A percentile compares a stretch with the other conserved stretches of the same genome.
These are phyloP conservation scores for Aspergillus ustus DNA, from an alignment of 2,329 filamentous ascomycete species.

Conservation along the genomic window DNA sequence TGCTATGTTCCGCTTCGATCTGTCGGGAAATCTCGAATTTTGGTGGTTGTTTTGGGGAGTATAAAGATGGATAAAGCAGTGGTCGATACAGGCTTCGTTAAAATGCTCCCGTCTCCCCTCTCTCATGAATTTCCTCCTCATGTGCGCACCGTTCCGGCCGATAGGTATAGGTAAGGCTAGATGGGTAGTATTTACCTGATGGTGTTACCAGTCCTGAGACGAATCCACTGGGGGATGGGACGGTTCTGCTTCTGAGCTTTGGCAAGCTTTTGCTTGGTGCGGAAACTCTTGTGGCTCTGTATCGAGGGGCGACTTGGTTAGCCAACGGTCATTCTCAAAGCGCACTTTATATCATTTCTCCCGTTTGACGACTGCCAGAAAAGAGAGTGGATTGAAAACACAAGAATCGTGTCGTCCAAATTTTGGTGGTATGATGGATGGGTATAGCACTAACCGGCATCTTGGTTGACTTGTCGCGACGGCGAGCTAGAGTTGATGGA, in stretches of 20 bases:
- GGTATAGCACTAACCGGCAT: constrained; percentile 56
- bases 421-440: background rate
- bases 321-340: constrained; percentile 8
- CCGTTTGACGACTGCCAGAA: background rate
- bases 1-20: background rate
- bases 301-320: constrained; percentile 19
- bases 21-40: background rate
- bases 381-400: background rate
- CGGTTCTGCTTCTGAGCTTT: constrained; percentile 99
- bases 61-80: background rate
- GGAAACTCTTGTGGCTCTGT: constrained; percentile 99
- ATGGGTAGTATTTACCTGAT: constrained; percentile 77
- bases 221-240: constrained; percentile 99
- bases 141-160: background rate
- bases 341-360: background rate
- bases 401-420: background rate
- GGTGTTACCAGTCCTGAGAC: constrained; percentile 97
- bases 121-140: background rate
- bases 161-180: constrained; percentile 10
- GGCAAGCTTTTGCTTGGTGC: constrained; percentile 99
- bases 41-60: background rate
- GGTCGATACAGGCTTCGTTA: background rate
- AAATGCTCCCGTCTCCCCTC: background rate
- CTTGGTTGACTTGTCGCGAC: constrained; percentile 53
- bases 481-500: constrained; percentile 43